Evolutionary conservation across 371 early-diverging fungal species (phyloP).

Genomic region (Polyrhizophydium stewartii): DNA sequence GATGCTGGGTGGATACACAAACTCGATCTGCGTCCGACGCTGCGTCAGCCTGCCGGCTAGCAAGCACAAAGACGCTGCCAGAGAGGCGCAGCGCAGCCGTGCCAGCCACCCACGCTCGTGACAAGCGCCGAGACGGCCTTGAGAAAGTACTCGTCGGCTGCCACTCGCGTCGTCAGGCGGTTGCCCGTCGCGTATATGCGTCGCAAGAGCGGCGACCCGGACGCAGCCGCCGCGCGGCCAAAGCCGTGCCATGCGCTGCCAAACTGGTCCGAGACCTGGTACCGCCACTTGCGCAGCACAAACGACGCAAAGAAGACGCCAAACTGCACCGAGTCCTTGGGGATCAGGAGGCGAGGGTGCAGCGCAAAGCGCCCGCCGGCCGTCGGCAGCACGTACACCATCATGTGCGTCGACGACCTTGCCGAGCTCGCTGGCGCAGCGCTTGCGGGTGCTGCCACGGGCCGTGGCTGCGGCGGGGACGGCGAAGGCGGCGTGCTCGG

Average conservation of each 20-base stretch:
- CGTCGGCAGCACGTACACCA: constrained; percentile 38
- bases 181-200: constrained; percentile 22
- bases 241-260: constrained; percentile 26
- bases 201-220: background rate
- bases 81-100: no score
- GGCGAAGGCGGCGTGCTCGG: no score
- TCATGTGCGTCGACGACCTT: constrained; percentile 9
- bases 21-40: constrained; percentile 35
- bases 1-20: constrained; percentile 35
- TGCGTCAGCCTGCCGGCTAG: no score
- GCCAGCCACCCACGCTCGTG: no score
- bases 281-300: constrained; percentile 37
- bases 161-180: constrained; percentile 27
- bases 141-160: constrained; percentile 42
- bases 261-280: constrained; percentile 23
- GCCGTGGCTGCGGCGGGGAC: no score
- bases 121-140: constrained; percentile 27
- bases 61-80: no score
- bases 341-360: constrained; percentile 29
- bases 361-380: constrained; percentile 25
- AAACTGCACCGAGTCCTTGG: constrained; percentile 24
- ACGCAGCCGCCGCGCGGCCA: constrained; percentile 3
- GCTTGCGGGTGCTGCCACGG: no score
- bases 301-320: constrained; percentile 22
- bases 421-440: no score